Percentiles rank a stretch among this genome's conserved stretches.
These are phyloP conservation scores for Syzygium grande DNA, from an alignment of 345 rosid genomes.

Conservation along the genomic window DNA sequence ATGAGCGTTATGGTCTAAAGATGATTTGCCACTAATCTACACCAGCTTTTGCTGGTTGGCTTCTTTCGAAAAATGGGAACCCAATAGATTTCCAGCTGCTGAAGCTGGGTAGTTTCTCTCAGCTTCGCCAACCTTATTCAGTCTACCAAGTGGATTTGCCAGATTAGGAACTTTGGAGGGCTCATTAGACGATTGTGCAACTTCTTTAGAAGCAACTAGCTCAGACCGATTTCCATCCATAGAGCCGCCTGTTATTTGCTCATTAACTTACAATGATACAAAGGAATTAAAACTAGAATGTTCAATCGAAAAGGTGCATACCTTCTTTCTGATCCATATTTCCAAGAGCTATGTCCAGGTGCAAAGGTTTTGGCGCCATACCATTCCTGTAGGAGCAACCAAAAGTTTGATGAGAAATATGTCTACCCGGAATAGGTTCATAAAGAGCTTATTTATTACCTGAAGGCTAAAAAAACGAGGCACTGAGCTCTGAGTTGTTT, in stretches of 20 bases:
- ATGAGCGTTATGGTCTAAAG: conserved; percentile 18
- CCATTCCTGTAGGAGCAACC: conserved; percentile 41
- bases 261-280: not conserved
- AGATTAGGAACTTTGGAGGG: conserved; percentile 37
- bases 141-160: conserved; percentile 33
- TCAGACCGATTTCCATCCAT: not conserved
- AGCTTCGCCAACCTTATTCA: conserved; percentile 30
- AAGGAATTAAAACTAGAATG: not conserved
- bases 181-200: conserved; percentile 15
- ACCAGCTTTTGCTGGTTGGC: conserved; percentile 26
- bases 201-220: not conserved
- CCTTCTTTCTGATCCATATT: conserved; percentile 68
- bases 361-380: conserved; percentile 74
- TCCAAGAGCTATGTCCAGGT: conserved; percentile 86
- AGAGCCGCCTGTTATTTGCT: conserved; percentile 1
- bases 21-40: conserved; percentile 29
- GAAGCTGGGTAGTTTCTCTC: conserved; percentile 21
- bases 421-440: not conserved
- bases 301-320: conserved; percentile 8
- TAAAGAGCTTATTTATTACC: conserved; percentile 29
- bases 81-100: conserved; percentile 43
- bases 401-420: conserved; percentile 1
- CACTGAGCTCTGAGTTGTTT: conserved; percentile 97
- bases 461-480: conserved; percentile 84
- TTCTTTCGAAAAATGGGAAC: conserved; percentile 32